phyloP scores from a whole-genome alignment of 2,329 filamentous ascomycete genomes.

The Diplodia scrobiculata region DNA sequence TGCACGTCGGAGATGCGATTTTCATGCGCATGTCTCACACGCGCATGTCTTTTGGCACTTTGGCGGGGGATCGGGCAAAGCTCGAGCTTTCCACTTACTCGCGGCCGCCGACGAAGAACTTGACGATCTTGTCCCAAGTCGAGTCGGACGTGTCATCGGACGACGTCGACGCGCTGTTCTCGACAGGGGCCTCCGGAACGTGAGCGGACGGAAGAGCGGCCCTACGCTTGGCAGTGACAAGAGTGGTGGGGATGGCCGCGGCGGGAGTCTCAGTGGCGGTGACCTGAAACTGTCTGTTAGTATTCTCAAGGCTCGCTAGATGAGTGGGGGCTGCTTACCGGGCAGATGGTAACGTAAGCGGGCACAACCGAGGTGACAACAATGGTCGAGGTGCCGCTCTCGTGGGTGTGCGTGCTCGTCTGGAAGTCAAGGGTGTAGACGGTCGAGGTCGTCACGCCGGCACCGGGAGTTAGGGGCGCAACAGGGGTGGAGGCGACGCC shows the following conservation, averaged over 20 bases:
- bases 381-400: not conserved
- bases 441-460: slow-evolving; percentile 16
- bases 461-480: not conserved
- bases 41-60: not conserved
- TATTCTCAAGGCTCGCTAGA: not conserved
- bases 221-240: slow-evolving; percentile 20
- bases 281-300: slow-evolving; percentile 5
- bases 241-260: slow-evolving; percentile 1
- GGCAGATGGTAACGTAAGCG: slow-evolving; percentile 22
- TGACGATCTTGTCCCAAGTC: slow-evolving; percentile 2
- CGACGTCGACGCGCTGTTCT: not conserved
- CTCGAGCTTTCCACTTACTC: slow-evolving; percentile 2
- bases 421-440: slow-evolving; percentile 16
- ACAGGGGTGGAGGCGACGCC: slow-evolving; percentile 6
- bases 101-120: slow-evolving; percentile 15
- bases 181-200: not conserved
- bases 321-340: not conserved
- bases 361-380: slow-evolving; percentile 14
- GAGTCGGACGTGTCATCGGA: not conserved
- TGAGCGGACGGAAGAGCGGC: slow-evolving; percentile 10
- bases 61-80: not conserved
- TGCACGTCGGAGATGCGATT: not conserved
- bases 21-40: not conserved
- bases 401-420: not conserved
- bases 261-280: slow-evolving; percentile 7